Percentiles rank a stretch among this genome's conserved stretches.
phyloP scores from a whole-genome alignment of 2,329 filamentous ascomycete genomes.

The Alternaria triticina region DNA sequence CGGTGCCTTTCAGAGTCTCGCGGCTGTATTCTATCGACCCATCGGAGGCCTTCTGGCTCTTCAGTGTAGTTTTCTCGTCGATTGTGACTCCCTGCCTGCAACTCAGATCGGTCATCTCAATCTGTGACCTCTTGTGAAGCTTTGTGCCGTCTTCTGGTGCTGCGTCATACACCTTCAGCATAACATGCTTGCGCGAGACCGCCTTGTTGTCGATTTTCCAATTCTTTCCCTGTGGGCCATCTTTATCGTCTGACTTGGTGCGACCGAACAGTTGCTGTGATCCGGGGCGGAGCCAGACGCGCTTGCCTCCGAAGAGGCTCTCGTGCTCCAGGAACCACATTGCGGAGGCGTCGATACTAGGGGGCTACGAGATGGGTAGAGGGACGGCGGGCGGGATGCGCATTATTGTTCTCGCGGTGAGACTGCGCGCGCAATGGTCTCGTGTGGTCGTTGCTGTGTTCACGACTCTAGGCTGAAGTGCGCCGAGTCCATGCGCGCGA shows the following conservation, averaged over 20 bases:
- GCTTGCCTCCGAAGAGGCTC: slow-evolving; percentile 64
- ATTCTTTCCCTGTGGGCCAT: slow-evolving; percentile 42
- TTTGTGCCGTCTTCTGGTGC: slow-evolving; percentile 69
- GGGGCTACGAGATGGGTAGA: background rate
- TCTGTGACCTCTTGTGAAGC: slow-evolving; percentile 68
- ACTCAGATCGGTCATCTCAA: slow-evolving; percentile 82
- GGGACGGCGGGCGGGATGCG: background rate
- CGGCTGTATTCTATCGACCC: slow-evolving; percentile 34
- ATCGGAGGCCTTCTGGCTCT: slow-evolving; percentile 60
- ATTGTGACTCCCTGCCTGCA: slow-evolving; percentile 79
- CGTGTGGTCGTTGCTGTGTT: background rate
- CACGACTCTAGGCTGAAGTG: background rate
- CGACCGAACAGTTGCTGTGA: slow-evolving; percentile 86
- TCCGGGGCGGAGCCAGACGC: slow-evolving; percentile 84
- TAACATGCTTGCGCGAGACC: slow-evolving; percentile 88
- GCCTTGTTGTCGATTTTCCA: slow-evolving; percentile 75
- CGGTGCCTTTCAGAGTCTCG: slow-evolving; percentile 35
- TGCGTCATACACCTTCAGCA: slow-evolving; percentile 73
- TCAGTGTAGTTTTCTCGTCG: slow-evolving; percentile 71
- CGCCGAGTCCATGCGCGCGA: background rate
- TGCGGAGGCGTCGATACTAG: background rate
- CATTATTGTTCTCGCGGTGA: background rate
- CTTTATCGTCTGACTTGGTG: slow-evolving; percentile 65
- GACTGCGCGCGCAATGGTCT: background rate
- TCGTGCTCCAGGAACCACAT: slow-evolving; percentile 65